Percentiles rank a stretch among this genome's conserved stretches.
phyloP scores from a whole-genome alignment of 768 basidiomycete species.

The Suillus bovinus region DNA sequence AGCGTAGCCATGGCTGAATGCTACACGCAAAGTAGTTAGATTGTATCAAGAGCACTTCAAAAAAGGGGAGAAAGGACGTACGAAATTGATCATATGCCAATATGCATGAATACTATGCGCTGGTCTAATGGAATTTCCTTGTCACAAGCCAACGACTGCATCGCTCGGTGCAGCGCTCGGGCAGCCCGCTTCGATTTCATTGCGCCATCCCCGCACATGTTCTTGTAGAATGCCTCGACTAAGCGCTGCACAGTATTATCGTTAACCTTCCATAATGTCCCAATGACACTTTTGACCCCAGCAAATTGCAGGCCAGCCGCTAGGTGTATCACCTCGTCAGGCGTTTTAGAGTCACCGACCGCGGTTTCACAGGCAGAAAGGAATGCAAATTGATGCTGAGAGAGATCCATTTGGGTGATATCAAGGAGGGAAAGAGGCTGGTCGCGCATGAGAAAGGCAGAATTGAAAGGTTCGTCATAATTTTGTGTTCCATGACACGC shows the following conservation, averaged over 20 bases:
- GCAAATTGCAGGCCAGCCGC: constrained; percentile 23
- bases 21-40: neutral
- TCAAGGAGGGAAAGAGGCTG: constrained; percentile 7
- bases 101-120: constrained; percentile 11
- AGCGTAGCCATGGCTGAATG: neutral
- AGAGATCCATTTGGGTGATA: constrained; percentile 6
- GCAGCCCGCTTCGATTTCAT: constrained; percentile 11
- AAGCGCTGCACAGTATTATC: neutral
- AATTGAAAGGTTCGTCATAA: constrained; percentile 14
- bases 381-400: constrained; percentile 5
- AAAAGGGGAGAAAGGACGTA: neutral
- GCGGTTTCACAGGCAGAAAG: constrained; percentile 24
- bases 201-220: neutral
- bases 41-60: neutral
- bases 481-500: constrained; percentile 19
- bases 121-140: constrained; percentile 2
- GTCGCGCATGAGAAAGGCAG: constrained; percentile 7
- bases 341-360: neutral
- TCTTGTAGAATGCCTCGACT: constrained; percentile 3
- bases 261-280: constrained; percentile 21
- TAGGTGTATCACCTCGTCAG: constrained; percentile 23
- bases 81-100: constrained; percentile 5
- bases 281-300: constrained; percentile 22
- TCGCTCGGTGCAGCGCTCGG: constrained; percentile 2
- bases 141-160: neutral